A percentile compares a stretch with the other conserved stretches of the same genome.
These are phyloP conservation scores for Physcomitrellopsis africana DNA, from an alignment of 225 moss, liverwort and hornwort genomes.

Conservation along the genomic window DNA sequence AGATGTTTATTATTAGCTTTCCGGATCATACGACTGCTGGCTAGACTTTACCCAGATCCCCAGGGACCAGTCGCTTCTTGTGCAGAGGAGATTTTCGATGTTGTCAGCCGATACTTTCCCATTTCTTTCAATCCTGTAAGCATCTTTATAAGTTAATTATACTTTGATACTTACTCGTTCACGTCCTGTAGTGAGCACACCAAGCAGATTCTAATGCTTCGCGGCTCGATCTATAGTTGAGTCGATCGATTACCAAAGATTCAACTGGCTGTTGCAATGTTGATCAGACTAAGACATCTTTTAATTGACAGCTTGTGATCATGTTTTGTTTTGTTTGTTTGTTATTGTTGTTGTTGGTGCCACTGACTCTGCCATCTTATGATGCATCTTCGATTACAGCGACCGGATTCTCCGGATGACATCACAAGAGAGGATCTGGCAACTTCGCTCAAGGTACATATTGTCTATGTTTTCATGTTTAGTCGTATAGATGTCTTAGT, in stretches of 20 bases:
- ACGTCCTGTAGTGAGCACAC: not conserved
- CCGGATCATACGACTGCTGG: constrained; percentile 62
- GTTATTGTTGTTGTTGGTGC: not conserved
- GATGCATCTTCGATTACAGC: constrained; percentile 45
- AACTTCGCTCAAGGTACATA: constrained; percentile 65
- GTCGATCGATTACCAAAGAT: not conserved
- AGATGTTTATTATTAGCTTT: constrained; percentile 73
- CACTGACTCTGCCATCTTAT: constrained; percentile 18
- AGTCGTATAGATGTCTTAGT: not conserved
- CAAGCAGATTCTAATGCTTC: not conserved
- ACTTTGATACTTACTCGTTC: not conserved
- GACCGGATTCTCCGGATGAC: constrained; percentile 52
- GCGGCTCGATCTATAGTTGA: not conserved
- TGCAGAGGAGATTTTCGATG: constrained; percentile 71
- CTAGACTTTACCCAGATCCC: constrained; percentile 61
- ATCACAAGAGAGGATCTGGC: constrained; percentile 78
- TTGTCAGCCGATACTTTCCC: constrained; percentile 82
- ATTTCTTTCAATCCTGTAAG: constrained; percentile 78
- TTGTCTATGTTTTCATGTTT: not conserved
- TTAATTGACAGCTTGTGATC: not conserved
- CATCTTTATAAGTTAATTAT: not conserved
- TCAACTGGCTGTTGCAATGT: not conserved
- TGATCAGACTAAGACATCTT: constrained; percentile 17
- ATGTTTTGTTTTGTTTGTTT: not conserved
- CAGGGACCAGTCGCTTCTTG: constrained; percentile 64